Percentiles rank a stretch among this genome's conserved stretches.
Conservation (phyloP, 306 rosid species). For the Fragaria vesca region DNA sequence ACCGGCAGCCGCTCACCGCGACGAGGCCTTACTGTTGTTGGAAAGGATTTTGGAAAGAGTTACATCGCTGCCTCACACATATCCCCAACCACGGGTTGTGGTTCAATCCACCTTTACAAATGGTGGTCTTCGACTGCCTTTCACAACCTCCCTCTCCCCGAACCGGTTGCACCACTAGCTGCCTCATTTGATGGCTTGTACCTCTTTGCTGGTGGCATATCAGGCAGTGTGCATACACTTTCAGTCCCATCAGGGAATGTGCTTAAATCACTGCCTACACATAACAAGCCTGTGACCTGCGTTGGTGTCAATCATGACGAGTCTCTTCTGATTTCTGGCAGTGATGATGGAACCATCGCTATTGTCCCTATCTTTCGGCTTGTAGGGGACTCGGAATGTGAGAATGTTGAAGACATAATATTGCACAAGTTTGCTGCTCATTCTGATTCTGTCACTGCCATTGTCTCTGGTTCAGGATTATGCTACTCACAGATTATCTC, state of each 20-base stretch:
- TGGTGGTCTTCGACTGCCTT: constrained; percentile 54
- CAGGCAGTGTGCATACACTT: constrained; percentile 49
- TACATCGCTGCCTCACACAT: constrained; percentile 56
- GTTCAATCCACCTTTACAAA: constrained; percentile 64
- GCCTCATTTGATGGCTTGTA: constrained; percentile 44
- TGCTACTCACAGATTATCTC: constrained; percentile 47
- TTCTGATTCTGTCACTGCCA: constrained; percentile 49
- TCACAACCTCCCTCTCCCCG: constrained; percentile 47
- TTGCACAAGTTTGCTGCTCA: constrained; percentile 53
- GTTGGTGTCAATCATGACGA: constrained; percentile 53
- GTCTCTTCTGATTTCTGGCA: constrained; percentile 61
- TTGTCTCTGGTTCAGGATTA: constrained; percentile 28
- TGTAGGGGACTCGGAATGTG: constrained; percentile 18
- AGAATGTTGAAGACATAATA: constrained; percentile 17
- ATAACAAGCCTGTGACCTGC: constrained; percentile 49
- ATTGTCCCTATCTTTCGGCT: constrained; percentile 55
- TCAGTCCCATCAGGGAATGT: constrained; percentile 55
- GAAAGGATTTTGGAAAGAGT: constrained; percentile 28
- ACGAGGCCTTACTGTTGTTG: constrained; percentile 40
- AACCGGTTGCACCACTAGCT: constrained; percentile 57
- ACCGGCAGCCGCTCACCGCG: constrained; percentile 47
- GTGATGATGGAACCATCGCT: constrained; percentile 62
- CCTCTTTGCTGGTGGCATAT: constrained; percentile 68
- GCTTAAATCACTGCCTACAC: constrained; percentile 37
- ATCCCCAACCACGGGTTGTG: constrained; percentile 44